These are phyloP conservation scores for Fusarium setosum DNA, from an alignment of 2,329 filamentous ascomycete genomes.

Conservation along the genomic window DNA sequence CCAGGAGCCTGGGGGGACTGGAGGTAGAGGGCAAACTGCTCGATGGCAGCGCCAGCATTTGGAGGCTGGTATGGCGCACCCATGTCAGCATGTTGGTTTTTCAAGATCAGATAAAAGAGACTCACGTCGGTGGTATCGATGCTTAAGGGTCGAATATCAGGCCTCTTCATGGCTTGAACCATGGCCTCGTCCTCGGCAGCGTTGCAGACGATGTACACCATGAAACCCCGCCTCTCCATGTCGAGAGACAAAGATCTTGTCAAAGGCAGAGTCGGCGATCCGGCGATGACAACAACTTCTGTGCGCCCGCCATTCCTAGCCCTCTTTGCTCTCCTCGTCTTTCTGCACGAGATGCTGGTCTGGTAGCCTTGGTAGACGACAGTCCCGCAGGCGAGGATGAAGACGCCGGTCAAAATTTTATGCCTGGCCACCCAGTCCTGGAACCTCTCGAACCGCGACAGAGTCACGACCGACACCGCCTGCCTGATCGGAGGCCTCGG, in stretches of 20 bases:
- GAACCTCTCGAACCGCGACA: slow-evolving; percentile 61
- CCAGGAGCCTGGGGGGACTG: slow-evolving; percentile 81
- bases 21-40: slow-evolving; percentile 77
- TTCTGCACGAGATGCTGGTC: slow-evolving; percentile 68
- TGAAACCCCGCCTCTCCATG: slow-evolving; percentile 89
- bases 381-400: slow-evolving; percentile 79
- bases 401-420: slow-evolving; percentile 77
- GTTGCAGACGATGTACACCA: slow-evolving; percentile 90
- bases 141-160: slow-evolving; percentile 84
- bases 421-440: slow-evolving; percentile 80
- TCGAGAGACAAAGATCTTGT: slow-evolving; percentile 87
- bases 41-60: slow-evolving; percentile 74
- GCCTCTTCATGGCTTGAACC: slow-evolving; percentile 79
- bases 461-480: slow-evolving; percentile 48
- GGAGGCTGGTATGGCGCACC: slow-evolving; percentile 72
- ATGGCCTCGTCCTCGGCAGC: slow-evolving; percentile 86
- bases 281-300: slow-evolving; percentile 89
- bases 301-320: slow-evolving; percentile 85
- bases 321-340: slow-evolving; percentile 79
- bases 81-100: slow-evolving; percentile 13
- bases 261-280: slow-evolving; percentile 86
- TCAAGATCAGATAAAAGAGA: slow-evolving; percentile 20
- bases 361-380: slow-evolving; percentile 63
- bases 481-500: slow-evolving; percentile 61
- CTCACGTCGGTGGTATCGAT: slow-evolving; percentile 85